Conservation (phyloP, 306 rosid genomes). For the Vachellia collinsii region DNA sequence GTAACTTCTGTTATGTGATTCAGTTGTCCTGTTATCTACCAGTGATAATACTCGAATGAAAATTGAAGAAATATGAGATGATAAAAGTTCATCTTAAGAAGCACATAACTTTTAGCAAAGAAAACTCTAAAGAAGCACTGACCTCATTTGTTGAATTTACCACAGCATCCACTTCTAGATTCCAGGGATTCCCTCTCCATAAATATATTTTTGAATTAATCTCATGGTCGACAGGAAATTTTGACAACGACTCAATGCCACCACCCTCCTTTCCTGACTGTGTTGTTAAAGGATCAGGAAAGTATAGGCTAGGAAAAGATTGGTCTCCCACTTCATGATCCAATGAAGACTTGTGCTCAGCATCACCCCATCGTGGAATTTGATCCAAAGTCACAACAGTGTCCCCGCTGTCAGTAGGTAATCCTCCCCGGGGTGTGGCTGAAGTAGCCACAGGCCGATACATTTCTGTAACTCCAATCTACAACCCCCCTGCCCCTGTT, state of each 20-base stretch:
- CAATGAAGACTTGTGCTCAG: conserved; percentile 73
- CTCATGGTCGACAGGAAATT: conserved; percentile 90
- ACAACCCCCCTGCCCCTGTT: conserved; percentile 39
- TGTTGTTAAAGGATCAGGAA: conserved; percentile 82
- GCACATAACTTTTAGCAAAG: background rate
- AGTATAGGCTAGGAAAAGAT: conserved; percentile 62
- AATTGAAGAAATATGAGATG: background rate
- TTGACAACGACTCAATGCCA: conserved; percentile 52
- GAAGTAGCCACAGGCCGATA: conserved; percentile 77
- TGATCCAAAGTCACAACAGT: conserved; percentile 83
- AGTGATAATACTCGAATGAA: background rate
- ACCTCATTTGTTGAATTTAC: conserved; percentile 91
- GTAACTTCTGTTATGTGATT: background rate
- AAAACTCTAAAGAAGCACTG: conserved; percentile 23
- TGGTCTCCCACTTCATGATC: conserved; percentile 66
- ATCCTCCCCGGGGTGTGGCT: conserved; percentile 69
- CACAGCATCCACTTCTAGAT: conserved; percentile 97
- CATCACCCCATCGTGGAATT: conserved; percentile 93
- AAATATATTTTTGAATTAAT: conserved; percentile 81
- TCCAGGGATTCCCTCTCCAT: conserved; percentile 99
- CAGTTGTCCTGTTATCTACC: background rate
- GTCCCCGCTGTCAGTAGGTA: conserved; percentile 71
- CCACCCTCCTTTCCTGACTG: conserved; percentile 54
- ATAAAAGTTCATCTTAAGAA: too few species aligned
- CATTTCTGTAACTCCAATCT: conserved; percentile 54